Evolutionary conservation across 257 asterid species (phyloP), one percentile per base, ranked within the genome.

Genomic region (Verbena officinalis): DNA sequence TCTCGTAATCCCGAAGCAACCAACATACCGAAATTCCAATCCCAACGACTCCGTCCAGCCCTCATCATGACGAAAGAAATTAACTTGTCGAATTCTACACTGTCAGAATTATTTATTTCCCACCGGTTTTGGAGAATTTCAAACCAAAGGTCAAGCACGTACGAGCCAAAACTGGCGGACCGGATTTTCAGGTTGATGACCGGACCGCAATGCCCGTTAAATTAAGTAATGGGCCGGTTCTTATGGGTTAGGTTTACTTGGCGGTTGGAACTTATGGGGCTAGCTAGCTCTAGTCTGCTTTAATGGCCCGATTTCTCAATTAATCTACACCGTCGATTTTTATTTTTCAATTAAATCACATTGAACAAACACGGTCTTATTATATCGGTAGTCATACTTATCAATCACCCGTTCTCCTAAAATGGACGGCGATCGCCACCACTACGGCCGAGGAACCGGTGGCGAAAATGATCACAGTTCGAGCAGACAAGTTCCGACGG

Each of bases 371-470:
- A n/a, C n/a, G n/a, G n/a, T n/a, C n/a, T n/a, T n/a, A n/a, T n/a
- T n/a, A n/a, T n/a, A n/a, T n/a, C n/a, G n/a, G n/a, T n/a, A n/a
- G n/a, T n/a, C n/a, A n/a, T n/a, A n/a, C n/a, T n/a, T n/a, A n/a
- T n/a, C n/a, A n/a, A n/a, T n/a, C n/a, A 19, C 44, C 23, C 42
- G 22, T 16, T 45, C 67, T 60, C 22, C 34, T 62, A 17, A 42
- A 61, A 76, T 76, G 81, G 75, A 71, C 74, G 71, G 56, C 65
- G 65, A 62, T 72, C 72, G 68, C 68, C 77, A 34, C 71, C 55
- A 10, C 42, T 23, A 43, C 34, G 67, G 64, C 55, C 36, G 56
- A 38, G 56, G 38, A 69, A 60, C 42, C 19, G 55, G 40, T 17
- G 34, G 45, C 36, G 63, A 63, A 43, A 36, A 64, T 45, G 59